Evolutionary conservation across 1,139 yeast species (phyloP), one percentile per base, ranked within the genome.

Genomic region (Yamadazyma atlantica): DNA sequence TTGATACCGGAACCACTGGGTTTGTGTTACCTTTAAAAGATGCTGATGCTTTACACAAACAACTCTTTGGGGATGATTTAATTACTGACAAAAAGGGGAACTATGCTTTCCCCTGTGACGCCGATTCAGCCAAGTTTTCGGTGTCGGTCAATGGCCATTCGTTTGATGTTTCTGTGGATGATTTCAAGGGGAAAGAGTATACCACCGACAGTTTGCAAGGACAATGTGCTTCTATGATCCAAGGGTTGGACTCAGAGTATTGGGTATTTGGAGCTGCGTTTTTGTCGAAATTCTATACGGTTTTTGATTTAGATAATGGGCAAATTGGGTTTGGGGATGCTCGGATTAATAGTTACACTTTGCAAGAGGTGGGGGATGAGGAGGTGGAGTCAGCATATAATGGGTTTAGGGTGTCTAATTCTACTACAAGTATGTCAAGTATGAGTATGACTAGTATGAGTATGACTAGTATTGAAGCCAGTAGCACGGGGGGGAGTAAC

Each of bases 1-100:
- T 82, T 19, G 89, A 82, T 51, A 78, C 85, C 10, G 88, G 87
- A 13, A 80, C 87, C 2, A 81, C 87, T 0, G 75, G 83, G 2
- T 57, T 81, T 18, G 77, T 78, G 5, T 58, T 80, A 36, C 80
- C 85, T 2, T 58, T 71, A n/a, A 59, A 57, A 15, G 86, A 82
- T 50, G 86, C 87, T 2, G 49, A 68, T 29, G 57, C 45, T 18
- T 41, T 82, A 11, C 87, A 82, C 51, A 51, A 74, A 11, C 29
- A 40, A 27, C 41, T 62, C 17, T 78, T 66, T 50, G 80, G 83
- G 38, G 49, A 57, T 17, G 57, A 63, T 25, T 61, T 79, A 6
- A 58, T 76, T 38, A 69, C 82, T 9, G 86, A 80, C 53, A 78
- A 80, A 15, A 54, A 69, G 22, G 69, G 69, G 1, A 80, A 78